Evolutionary conservation across 139 green algal genomes (phyloP).

Genomic region (Volvox reticuliferus): DNA sequence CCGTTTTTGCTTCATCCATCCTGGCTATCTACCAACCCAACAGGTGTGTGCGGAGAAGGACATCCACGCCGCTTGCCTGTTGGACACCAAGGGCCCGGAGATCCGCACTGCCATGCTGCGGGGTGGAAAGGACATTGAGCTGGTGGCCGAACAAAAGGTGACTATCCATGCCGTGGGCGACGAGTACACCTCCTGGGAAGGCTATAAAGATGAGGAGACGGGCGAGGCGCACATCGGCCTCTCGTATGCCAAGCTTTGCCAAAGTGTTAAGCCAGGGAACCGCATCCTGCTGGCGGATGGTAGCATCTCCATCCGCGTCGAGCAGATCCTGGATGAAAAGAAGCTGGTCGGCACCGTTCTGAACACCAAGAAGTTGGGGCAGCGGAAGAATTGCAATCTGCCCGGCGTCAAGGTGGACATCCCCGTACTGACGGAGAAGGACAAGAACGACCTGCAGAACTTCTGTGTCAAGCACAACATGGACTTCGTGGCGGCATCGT

Average conservation of each 20-base stretch:
- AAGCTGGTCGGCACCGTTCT: constrained; percentile 49
- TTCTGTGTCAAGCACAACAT: constrained; percentile 74
- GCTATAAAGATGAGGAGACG: constrained; percentile 61
- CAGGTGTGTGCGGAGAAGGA: constrained; percentile 48
- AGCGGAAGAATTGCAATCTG: constrained; percentile 55
- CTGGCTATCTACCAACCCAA: too few species aligned
- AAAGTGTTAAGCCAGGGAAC: constrained; percentile 50
- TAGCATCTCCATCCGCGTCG: constrained; percentile 58
- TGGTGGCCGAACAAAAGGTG: constrained; percentile 54
- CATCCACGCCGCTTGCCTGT: constrained; percentile 36
- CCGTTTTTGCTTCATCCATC: too few species aligned
- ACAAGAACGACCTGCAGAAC: constrained; percentile 77
- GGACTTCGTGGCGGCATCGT: constrained; percentile 76
- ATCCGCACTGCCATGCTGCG: constrained; percentile 78
- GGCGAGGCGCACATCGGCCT: constrained; percentile 75
- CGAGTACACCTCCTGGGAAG: constrained; percentile 70
- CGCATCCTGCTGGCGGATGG: constrained; percentile 57
- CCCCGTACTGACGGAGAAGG: constrained; percentile 77
- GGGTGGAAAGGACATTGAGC: constrained; percentile 63
- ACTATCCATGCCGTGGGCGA: constrained; percentile 71
- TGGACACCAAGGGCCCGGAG: constrained; percentile 76
- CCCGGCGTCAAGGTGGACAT: constrained; percentile 74
- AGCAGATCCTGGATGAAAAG: constrained; percentile 48
- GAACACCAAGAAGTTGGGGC: constrained; percentile 50
- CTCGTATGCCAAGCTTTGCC: constrained; percentile 74